Evolutionary conservation across 1,284 basidiomycete genomes (phyloP).

Genomic region (Cryptococcus depauperatus): DNA sequence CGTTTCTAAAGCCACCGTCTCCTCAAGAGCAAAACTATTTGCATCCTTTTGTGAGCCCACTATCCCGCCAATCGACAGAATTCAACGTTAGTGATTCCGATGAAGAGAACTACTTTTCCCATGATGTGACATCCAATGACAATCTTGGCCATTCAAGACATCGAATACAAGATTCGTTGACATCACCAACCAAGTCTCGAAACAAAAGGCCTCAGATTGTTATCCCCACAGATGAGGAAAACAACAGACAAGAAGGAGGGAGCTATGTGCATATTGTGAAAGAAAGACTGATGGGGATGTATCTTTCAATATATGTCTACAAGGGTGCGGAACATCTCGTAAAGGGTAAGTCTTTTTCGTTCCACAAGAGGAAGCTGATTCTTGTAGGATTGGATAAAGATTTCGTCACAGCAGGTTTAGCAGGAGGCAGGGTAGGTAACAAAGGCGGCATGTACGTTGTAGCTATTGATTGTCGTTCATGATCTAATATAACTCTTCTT

Average conservation of each 20-base stretch:
- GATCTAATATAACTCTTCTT: not conserved
- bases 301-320: constrained; percentile 47
- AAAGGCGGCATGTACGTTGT: constrained; percentile 46
- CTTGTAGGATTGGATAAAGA: constrained; percentile 46
- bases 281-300: constrained; percentile 52
- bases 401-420: constrained; percentile 51
- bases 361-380: too few relatives aligned
- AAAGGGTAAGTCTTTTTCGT: constrained; percentile 22
- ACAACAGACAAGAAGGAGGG: constrained; percentile 13
- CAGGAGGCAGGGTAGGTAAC: constrained; percentile 51
- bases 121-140: not conserved
- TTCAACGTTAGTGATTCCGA: too few relatives aligned
- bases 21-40: not conserved
- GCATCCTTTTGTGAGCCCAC: constrained; percentile 13
- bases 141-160: not conserved
- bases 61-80: constrained; percentile 19
- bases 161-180: not conserved
- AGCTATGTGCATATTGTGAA: constrained; percentile 52
- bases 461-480: constrained; percentile 11
- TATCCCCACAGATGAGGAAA: constrained; percentile 16
- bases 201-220: constrained; percentile 15
- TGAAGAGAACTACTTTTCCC: constrained; percentile 6
- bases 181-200: constrained; percentile 3
- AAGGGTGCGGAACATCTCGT: constrained; percentile 46
- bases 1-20: too few relatives aligned